Conservation (phyloP, 352 stramenopile species). For the Globisporangium perplexum region DNA sequence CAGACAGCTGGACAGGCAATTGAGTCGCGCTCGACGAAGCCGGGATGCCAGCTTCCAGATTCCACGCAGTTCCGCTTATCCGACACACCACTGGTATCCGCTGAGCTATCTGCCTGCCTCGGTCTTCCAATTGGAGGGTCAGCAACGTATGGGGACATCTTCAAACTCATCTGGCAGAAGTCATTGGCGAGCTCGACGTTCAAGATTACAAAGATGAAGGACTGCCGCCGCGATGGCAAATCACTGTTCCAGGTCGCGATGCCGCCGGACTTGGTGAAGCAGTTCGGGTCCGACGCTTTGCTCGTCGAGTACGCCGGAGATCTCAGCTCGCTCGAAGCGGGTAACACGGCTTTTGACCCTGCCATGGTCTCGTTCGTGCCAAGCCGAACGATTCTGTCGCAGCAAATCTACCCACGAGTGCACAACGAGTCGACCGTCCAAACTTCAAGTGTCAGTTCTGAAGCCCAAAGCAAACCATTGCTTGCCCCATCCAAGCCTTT, state of each 20-base stretch:
- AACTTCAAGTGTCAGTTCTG: not conserved
- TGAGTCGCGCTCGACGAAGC: not conserved
- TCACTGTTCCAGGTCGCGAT: slow-evolving; percentile 34
- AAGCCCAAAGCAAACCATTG: not conserved
- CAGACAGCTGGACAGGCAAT: not conserved
- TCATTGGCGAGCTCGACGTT: slow-evolving; percentile 19
- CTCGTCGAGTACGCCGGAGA: slow-evolving; percentile 23
- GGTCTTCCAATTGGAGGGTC: slow-evolving; percentile 9
- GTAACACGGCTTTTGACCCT: slow-evolving; percentile 15
- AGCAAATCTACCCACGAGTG: slow-evolving; percentile 39
- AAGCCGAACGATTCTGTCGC: slow-evolving; percentile 47
- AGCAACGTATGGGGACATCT: slow-evolving; percentile 27
- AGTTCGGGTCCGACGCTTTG: slow-evolving; percentile 40
- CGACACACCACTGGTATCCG: slow-evolving; percentile 18
- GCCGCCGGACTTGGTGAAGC: slow-evolving; percentile 33
- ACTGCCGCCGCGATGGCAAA: slow-evolving; percentile 6
- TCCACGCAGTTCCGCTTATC: slow-evolving; percentile 1
- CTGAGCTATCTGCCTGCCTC: slow-evolving; percentile 28
- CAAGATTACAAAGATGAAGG: slow-evolving; percentile 28
- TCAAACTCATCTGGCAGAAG: slow-evolving; percentile 37
- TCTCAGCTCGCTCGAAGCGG: slow-evolving; percentile 2
- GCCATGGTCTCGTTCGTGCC: slow-evolving; percentile 28
- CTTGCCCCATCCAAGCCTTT: not conserved
- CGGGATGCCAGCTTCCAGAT: not conserved
- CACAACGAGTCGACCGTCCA: not conserved